Conservation (phyloP, 176 grass and related monocot species). For the Miscanthus lutarioriparius region DNA sequence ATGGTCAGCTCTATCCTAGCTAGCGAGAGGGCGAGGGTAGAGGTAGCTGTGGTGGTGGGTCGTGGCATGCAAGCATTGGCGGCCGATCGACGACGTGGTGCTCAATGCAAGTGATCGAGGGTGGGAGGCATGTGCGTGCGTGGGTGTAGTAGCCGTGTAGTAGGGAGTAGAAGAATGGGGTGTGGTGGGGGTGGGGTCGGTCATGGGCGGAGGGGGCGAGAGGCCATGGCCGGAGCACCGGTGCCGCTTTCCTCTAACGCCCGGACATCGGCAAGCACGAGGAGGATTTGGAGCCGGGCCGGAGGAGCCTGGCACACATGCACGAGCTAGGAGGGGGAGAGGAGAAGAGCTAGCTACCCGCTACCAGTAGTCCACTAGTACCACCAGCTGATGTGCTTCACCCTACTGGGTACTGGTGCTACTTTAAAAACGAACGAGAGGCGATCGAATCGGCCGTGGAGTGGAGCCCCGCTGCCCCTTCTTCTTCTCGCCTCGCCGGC, state of each 20-base stretch:
- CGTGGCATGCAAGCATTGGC: slow-evolving; percentile 29
- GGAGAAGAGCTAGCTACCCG: background rate
- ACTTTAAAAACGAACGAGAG: slow-evolving; percentile 33
- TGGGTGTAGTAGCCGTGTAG: background rate
- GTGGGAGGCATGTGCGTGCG: slow-evolving; percentile 17
- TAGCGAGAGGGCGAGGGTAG: background rate
- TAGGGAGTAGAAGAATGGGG: background rate
- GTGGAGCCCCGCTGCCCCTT: slow-evolving; percentile 1
- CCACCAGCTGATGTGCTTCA: background rate
- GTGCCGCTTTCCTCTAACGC: slow-evolving; percentile 54
- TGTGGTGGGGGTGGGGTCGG: background rate
- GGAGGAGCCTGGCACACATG: background rate
- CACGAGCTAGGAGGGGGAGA: too few relatives aligned
- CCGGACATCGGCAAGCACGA: slow-evolving; percentile 74
- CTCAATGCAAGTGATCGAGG: background rate
- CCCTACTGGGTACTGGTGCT: background rate
- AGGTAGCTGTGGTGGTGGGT: background rate
- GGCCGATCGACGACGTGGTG: background rate
- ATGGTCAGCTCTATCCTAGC: background rate
- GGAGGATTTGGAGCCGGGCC: slow-evolving; percentile 28
- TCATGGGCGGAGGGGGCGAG: slow-evolving; percentile 41
- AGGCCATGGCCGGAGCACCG: slow-evolving; percentile 52
- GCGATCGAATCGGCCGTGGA: background rate
- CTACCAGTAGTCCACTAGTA: background rate
- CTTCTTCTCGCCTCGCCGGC: background rate